phyloP scores from a whole-genome alignment of 805 yeast genomes.

The Torulaspora maleeae region DNA sequence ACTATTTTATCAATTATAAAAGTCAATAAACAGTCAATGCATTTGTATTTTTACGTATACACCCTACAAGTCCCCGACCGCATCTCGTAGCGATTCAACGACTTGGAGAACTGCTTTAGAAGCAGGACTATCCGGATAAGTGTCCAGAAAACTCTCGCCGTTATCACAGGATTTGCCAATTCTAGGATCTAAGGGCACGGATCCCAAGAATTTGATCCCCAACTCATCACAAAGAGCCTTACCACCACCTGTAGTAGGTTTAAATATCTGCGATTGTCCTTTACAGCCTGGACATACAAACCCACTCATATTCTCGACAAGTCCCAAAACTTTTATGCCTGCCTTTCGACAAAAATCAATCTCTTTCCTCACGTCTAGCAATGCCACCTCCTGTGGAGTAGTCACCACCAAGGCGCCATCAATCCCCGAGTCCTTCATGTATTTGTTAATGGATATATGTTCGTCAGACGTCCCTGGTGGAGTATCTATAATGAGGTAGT shows the following conservation, averaged over 20 bases:
- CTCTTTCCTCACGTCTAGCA: conserved; percentile 92
- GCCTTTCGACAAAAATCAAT: conserved; percentile 94
- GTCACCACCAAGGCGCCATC: conserved; percentile 95
- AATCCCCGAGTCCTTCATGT: conserved; percentile 81
- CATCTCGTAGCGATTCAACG: conserved; percentile 64
- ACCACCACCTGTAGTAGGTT: conserved; percentile 98
- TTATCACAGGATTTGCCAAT: conserved; percentile 84
- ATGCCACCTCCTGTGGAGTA: conserved; percentile 96
- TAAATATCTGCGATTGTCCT: conserved; percentile 83
- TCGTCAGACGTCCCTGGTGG: conserved; percentile 99
- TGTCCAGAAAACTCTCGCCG: conserved; percentile 80
- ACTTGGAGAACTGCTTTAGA: conserved; percentile 79
- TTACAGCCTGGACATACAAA: conserved; percentile 95
- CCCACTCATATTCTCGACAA: conserved; percentile 97
- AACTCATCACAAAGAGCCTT: conserved; percentile 74
- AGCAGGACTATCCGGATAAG: conserved; percentile 89
- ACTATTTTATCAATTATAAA: neutral
- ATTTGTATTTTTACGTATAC: neutral
- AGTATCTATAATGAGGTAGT: conserved; percentile 86
- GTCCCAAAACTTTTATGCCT: conserved; percentile 74
- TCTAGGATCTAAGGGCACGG: conserved; percentile 93
- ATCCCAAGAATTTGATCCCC: conserved; percentile 74
- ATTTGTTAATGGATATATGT: conserved; percentile 84
- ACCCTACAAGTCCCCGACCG: conserved; percentile 36
- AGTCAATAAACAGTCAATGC: conserved; percentile 1